Percentiles rank a stretch among this genome's conserved stretches.
These are phyloP conservation scores for Acanthamoeba culbertsoni DNA, from an alignment of 208 protist genomes.

Conservation along the genomic window DNA sequence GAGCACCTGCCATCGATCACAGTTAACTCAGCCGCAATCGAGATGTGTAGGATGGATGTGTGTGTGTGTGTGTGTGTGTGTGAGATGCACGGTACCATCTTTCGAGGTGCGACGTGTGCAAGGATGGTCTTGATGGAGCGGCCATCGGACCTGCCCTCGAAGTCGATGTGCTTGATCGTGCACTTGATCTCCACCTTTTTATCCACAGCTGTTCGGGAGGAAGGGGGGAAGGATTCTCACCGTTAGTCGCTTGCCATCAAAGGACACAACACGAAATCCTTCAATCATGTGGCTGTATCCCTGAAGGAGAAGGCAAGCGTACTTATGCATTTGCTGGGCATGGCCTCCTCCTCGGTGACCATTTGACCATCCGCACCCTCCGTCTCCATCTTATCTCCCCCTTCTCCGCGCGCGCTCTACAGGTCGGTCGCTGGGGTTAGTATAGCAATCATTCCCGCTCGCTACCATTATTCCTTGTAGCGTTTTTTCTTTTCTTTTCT, in stretches of 20 bases:
- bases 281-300: too few species aligned
- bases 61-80: neutral
- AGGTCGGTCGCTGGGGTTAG: too few species aligned
- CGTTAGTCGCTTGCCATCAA: too few species aligned
- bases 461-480: too few species aligned
- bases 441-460: too few species aligned
- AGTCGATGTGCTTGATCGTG: slow-evolving; percentile 53
- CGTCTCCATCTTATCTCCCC: slow-evolving; percentile 31
- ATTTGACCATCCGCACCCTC: neutral
- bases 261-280: too few species aligned
- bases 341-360: neutral
- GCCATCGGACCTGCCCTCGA: slow-evolving; percentile 53
- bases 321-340: slow-evolving; percentile 41
- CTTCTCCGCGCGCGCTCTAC: slow-evolving; percentile 15
- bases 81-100: neutral
- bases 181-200: slow-evolving; percentile 17
- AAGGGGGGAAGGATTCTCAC: too few species aligned
- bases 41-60: neutral
- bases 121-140: slow-evolving; percentile 63
- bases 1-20: slow-evolving; percentile 6
- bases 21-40: neutral
- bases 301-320: too few species aligned
- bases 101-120: slow-evolving; percentile 18
- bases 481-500: too few species aligned
- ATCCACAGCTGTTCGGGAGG: neutral